Evolutionary conservation across 768 basidiomycete species (phyloP), one percentile per base, ranked within the genome.

Genomic region (Hypholoma sublateritium): DNA sequence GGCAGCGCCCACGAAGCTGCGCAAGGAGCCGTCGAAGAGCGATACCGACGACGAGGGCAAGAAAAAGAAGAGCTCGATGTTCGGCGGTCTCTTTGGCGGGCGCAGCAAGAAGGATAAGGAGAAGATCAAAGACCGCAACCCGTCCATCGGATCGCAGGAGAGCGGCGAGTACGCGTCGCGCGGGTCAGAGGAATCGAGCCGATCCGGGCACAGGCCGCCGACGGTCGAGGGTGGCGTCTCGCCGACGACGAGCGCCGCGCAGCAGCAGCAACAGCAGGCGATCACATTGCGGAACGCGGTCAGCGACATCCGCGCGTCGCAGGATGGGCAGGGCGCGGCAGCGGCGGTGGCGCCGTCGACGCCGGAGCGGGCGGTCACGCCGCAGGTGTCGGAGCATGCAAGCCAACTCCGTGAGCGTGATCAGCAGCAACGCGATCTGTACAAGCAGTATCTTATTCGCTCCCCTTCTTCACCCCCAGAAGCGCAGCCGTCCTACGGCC

Each of bases 371-470:
- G 62, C 65, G 1, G 62, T 65, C 6, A 65, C 71, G 16, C 70
- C 71, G 2, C 81, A 80, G 44, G 80, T 90, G 9, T 89, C 88
- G 2, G 84, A 84, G 48, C 77, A 82, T 50, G 81, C 89, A 1
- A 86, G 84, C 13, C 85, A 88, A 47, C 75, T 97, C 37, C 88
- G 92, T 58, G 90, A 95, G 71, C 83, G 86, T 51, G 95, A 97
- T 61, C 89, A 92, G 69, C 89, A 94, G 61, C 89, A 95, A 54
- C 93, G 95, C 69, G 85, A 86, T 9, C 73, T 91, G 28, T 97
- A 96, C 70, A 88, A 87, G 61, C 89, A 92, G 65, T 95, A 96
- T 66, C 90, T 97, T 69, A 91, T 87, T 58, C 84, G 87, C 17
- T 94, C 94, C 0, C 91, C 92, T 1, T 83, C 89, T 0, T 86